phyloP scores from a whole-genome alignment of 1,284 basidiomycete genomes.

The Leccinum pachyderme region DNA sequence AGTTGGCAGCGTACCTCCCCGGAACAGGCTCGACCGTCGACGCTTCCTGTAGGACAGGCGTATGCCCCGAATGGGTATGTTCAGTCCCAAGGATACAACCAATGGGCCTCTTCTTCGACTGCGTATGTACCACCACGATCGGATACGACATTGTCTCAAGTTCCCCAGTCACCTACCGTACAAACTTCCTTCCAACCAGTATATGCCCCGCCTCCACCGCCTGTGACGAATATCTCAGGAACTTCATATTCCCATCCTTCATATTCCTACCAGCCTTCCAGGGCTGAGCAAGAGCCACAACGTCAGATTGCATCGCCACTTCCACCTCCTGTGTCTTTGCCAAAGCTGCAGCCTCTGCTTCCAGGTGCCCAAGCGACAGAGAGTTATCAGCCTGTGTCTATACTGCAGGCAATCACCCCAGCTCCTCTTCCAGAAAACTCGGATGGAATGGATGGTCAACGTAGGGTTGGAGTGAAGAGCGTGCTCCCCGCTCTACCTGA shows the following conservation, averaged over 20 bases:
- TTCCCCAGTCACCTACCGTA: slow-evolving; percentile 14
- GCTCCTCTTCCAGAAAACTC: neutral
- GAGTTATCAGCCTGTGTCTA: slow-evolving; percentile 19
- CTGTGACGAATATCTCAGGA: slow-evolving; percentile 5
- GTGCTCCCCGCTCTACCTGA: slow-evolving; percentile 7
- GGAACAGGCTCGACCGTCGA: slow-evolving; percentile 18
- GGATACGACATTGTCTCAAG: slow-evolving; percentile 12
- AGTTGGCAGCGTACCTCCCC: slow-evolving; percentile 47
- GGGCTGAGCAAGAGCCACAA: slow-evolving; percentile 14
- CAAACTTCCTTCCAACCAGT: slow-evolving; percentile 19
- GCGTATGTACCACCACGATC: slow-evolving; percentile 19
- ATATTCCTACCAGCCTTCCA: slow-evolving; percentile 13
- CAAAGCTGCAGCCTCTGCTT: slow-evolving; percentile 5
- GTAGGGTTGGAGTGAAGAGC: neutral
- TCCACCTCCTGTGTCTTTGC: slow-evolving; percentile 4
- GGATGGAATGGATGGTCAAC: slow-evolving; percentile 3
- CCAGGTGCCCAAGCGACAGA: slow-evolving; percentile 10
- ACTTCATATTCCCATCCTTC: slow-evolving; percentile 19
- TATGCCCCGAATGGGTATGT: slow-evolving; percentile 18
- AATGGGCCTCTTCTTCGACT: slow-evolving; percentile 31
- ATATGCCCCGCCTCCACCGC: slow-evolving; percentile 20
- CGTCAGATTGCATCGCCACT: slow-evolving; percentile 11
- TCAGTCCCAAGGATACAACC: slow-evolving; percentile 26
- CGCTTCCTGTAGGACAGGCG: slow-evolving; percentile 13
- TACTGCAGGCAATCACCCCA: slow-evolving; percentile 16